A percentile compares a stretch with the other conserved stretches of the same genome.
Conservation (phyloP, 257 asterid genomes). For the Petrea volubilis region DNA sequence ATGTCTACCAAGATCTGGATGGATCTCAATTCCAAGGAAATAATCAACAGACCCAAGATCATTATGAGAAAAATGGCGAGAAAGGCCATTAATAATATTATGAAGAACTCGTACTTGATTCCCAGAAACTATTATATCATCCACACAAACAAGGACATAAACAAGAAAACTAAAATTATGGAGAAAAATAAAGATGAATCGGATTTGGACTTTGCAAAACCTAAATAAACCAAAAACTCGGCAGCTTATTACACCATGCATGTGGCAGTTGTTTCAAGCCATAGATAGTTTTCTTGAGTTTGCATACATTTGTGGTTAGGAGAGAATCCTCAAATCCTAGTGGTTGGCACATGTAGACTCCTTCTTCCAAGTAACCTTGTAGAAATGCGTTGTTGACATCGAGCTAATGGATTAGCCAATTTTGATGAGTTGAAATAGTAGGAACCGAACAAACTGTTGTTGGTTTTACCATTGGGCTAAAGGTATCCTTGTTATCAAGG, state of each 20-base stretch:
- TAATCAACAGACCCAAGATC: neutral
- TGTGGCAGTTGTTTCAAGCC: neutral
- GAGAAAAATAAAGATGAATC: neutral
- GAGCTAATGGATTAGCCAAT: neutral
- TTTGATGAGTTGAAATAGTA: neutral
- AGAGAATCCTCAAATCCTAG: neutral
- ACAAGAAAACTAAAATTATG: neutral
- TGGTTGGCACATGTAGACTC: neutral
- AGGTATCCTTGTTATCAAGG: neutral
- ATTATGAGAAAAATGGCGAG: neutral
- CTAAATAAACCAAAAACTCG: neutral
- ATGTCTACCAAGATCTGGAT: neutral
- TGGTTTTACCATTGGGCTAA: neutral
- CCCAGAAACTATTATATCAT: neutral
- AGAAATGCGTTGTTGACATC: neutral
- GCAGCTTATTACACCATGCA: neutral
- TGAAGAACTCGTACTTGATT: neutral
- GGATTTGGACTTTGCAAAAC: neutral
- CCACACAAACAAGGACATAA: conserved; percentile 1
- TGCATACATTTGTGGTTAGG: neutral
- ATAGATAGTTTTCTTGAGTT: neutral
- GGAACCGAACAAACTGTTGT: neutral
- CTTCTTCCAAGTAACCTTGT: neutral
- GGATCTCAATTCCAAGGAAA: neutral
- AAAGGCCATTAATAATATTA: neutral